Evolutionary conservation across 2,329 filamentous ascomycete species (phyloP), one percentile per base, ranked within the genome.

Genomic region (Colletotrichum sp.): DNA sequence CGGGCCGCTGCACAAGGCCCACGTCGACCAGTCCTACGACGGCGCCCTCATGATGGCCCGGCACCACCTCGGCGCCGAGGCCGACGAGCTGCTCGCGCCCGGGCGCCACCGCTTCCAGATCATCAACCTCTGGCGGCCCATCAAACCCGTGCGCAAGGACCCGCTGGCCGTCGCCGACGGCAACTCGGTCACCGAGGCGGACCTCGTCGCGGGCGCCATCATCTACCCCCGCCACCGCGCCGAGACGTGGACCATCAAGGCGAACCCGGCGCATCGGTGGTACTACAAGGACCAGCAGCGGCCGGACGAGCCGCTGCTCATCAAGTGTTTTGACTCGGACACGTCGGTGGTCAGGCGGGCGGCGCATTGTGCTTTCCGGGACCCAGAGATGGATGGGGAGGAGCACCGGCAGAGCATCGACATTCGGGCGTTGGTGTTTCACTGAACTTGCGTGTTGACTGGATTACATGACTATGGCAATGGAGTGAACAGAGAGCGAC

Each of bases 331-430:
- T 79, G 91, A 93, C 81, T 94, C 75, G 34, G 87, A 85, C 0
- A 85, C 85, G 0, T 82, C 80, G 61, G 91, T 90, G 73, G 90
- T 89, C 18, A 90, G 91, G 0, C 83, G 90, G 69, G 86, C 90
- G 65, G 92, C 95, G 21, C 95, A 97, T 85, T 93, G 93, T 10
- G 95, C 95, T 2, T 98, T 98, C 84, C 87, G 89, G 59, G 94
- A 98, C 82, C 93, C 94, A 3, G 7, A 87, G 92, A 76, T 95
- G 94, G 4, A 90, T 92, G 5, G 92, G 43, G 95, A 93, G 8
- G 91, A 92, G 78, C 90, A 90, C 0, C 89, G 96, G 79, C 94
- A 98, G 88, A 98, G 95, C 82, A 98, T 98, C 82, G 96, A 98
- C 84, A 94, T 98, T 13, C 89, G 96, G 79, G 92, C 94, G 38